phyloP scores from a whole-genome alignment of 331 rosid genomes.

The Rhamnella rubrinervis region DNA sequence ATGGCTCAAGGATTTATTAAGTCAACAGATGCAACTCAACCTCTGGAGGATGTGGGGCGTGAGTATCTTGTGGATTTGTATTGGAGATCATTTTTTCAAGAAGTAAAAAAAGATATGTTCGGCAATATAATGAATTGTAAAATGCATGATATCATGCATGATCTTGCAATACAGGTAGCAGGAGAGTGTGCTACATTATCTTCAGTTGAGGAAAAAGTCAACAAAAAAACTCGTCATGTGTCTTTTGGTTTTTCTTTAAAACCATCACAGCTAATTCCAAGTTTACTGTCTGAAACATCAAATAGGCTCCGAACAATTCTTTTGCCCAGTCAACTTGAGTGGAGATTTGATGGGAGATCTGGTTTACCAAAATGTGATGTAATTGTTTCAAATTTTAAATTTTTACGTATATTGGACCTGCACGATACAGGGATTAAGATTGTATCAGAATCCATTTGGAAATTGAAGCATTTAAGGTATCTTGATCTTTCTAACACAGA shows the following conservation, averaged over 20 bases:
- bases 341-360: neutral
- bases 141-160: constrained; percentile 32
- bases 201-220: neutral
- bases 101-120: neutral
- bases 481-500: constrained; percentile 20
- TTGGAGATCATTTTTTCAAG: constrained; percentile 33
- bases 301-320: too few relatives aligned
- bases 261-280: neutral
- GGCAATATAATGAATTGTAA: constrained; percentile 25
- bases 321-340: too few relatives aligned
- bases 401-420: constrained; percentile 19
- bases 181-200: constrained; percentile 14
- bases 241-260: neutral
- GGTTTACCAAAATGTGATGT: neutral
- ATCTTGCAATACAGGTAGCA: constrained; percentile 25
- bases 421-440: constrained; percentile 9
- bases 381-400: neutral
- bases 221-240: constrained; percentile 1
- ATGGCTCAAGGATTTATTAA: constrained; percentile 42
- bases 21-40: neutral
- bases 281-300: neutral
- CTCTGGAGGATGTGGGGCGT: constrained; percentile 38
- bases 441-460: neutral
- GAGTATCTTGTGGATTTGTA: constrained; percentile 26
- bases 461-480: constrained; percentile 2